Percentiles rank a stretch among this genome's conserved stretches.
Evolutionary conservation across 2,329 filamentous ascomycete genomes (phyloP).

Genomic region (Aureobasidium uvarum): DNA sequence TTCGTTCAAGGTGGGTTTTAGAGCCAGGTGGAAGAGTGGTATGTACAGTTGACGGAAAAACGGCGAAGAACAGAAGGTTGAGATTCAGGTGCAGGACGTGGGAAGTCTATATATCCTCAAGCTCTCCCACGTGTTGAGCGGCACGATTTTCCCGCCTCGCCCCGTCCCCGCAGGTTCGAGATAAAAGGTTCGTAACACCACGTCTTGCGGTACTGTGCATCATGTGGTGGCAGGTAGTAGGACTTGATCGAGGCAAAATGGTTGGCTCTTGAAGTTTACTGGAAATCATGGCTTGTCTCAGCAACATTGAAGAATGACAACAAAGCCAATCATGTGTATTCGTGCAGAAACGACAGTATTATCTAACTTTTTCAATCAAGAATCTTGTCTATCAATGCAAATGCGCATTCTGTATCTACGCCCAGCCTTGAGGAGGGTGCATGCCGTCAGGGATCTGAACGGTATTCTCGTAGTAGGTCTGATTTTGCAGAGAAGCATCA

Average conservation of each 20-base stretch:
- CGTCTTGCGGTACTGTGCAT: not conserved
- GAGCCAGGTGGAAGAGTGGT: not conserved
- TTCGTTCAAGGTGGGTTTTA: not conserved
- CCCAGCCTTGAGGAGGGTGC: conserved; percentile 37
- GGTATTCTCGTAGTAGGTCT: conserved; percentile 36
- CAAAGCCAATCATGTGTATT: not conserved
- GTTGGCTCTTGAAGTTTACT: not conserved
- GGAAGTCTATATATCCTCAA: conserved; percentile 14
- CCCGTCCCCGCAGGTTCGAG: conserved; percentile 15
- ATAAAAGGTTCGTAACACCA: not conserved
- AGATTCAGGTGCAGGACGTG: not conserved
- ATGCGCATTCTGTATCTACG: not conserved
- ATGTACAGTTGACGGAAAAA: not conserved
- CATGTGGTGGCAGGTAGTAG: not conserved
- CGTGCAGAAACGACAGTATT: not conserved
- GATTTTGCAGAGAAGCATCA: conserved; percentile 9
- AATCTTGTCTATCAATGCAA: not conserved
- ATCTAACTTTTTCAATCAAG: not conserved
- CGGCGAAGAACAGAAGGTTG: not conserved
- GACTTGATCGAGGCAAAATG: not conserved
- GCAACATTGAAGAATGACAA: no score
- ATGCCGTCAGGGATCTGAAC: conserved; percentile 39
- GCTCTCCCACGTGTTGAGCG: conserved; percentile 5
- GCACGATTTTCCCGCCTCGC: not conserved
- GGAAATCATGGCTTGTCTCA: no score